phyloP scores from a whole-genome alignment of 139 green algal species.

The Zygnema cylindricum region DNA sequence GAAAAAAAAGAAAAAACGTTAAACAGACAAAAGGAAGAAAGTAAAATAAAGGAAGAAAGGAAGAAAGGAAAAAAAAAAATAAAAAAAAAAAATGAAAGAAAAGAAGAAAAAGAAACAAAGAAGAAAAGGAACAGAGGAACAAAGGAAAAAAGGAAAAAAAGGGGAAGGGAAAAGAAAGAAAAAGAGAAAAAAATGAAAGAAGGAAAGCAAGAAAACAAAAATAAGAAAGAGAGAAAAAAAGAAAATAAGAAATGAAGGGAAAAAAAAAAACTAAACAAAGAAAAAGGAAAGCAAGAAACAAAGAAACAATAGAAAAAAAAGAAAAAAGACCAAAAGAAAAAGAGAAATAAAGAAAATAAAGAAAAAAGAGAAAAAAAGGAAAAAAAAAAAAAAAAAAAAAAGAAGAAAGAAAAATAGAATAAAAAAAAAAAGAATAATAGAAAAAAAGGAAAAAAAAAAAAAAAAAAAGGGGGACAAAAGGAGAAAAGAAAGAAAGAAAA shows the following conservation, averaged over 20 bases:
- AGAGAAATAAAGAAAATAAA: neutral
- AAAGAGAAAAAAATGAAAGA: neutral
- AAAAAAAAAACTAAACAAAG: too few relatives aligned
- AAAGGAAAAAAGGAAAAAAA: constrained; percentile 1
- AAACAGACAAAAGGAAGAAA: neutral
- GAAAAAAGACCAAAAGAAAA: neutral
- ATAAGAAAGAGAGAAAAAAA: too few relatives aligned
- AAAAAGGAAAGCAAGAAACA: too few relatives aligned
- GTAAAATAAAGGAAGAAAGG: neutral
- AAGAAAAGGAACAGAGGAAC: neutral
- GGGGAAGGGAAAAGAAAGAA: constrained; percentile 6
- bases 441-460: neutral
- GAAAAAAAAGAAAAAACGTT: neutral
- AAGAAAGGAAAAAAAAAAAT: neutral
- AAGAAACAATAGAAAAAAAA: constrained; percentile 13
- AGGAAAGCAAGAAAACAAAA: too few relatives aligned
- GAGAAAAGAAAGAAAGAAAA: neutral
- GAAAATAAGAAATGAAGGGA: too few relatives aligned
- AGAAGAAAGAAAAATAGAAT: neutral
- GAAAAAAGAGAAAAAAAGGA: neutral
- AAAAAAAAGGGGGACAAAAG: neutral
- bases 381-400: neutral
- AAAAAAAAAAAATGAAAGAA: constrained; percentile 7
- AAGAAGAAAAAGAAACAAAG: constrained; percentile 5
- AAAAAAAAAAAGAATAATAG: neutral